phyloP scores from a whole-genome alignment of 1,284 basidiomycete species.

The Lignosus rhinocerotis region DNA sequence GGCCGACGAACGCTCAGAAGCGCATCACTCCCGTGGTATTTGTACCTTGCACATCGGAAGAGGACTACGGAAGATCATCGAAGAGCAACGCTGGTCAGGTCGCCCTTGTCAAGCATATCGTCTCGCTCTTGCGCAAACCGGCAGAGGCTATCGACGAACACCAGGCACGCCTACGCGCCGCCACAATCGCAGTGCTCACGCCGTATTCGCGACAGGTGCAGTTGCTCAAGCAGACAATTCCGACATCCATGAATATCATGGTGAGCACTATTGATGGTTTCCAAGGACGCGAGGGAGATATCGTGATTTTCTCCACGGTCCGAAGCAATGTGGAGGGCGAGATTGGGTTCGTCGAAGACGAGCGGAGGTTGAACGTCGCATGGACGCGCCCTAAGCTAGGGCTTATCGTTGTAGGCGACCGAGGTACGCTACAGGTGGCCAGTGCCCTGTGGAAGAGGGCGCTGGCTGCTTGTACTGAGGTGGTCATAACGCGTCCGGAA shows the following conservation, averaged over 20 bases:
- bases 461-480: slow-evolving; percentile 44
- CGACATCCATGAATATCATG: slow-evolving; percentile 37
- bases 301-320: slow-evolving; percentile 73
- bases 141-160: slow-evolving; percentile 11
- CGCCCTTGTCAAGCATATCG: slow-evolving; percentile 45
- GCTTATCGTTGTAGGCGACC: slow-evolving; percentile 67
- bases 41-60: slow-evolving; percentile 55
- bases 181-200: slow-evolving; percentile 52
- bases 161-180: slow-evolving; percentile 24
- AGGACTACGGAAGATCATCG: slow-evolving; percentile 58
- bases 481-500: slow-evolving; percentile 23
- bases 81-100: slow-evolving; percentile 63
- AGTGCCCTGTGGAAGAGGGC: slow-evolving; percentile 54
- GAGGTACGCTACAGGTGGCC: slow-evolving; percentile 48
- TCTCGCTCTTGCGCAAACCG: slow-evolving; percentile 41
- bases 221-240: slow-evolving; percentile 43
- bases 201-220: slow-evolving; percentile 60
- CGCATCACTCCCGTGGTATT: slow-evolving; percentile 53
- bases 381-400: slow-evolving; percentile 69
- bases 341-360: slow-evolving; percentile 74
- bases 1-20: slow-evolving; percentile 41
- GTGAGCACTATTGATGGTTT: slow-evolving; percentile 72
- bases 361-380: slow-evolving; percentile 69
- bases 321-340: slow-evolving; percentile 58
- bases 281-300: slow-evolving; percentile 74